Evolutionary conservation across 2,329 filamentous ascomycete species (phyloP).

Genomic region (Cordyceps farinosa): DNA sequence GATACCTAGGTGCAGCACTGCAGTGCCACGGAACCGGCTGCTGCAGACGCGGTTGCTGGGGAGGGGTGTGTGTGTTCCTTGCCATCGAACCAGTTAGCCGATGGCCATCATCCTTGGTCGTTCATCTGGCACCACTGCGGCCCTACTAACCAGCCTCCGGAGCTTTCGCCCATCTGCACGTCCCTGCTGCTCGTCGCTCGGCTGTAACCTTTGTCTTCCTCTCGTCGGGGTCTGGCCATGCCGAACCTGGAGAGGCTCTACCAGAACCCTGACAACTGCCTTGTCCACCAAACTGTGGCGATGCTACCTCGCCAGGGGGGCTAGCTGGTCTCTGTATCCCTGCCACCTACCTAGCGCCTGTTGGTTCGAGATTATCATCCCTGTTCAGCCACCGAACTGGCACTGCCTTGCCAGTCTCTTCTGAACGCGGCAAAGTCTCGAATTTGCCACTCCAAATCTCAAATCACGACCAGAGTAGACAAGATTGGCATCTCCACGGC

Average conservation of each 20-base stretch:
- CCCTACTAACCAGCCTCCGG: conserved; percentile 2
- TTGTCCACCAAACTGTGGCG: conserved; percentile 7
- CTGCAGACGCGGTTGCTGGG: background rate
- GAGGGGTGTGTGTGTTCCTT: background rate
- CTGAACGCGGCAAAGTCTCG: conserved; percentile 6
- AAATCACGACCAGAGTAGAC: background rate
- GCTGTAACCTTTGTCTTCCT: background rate
- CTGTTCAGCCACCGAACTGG: background rate
- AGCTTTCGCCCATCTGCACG: conserved; percentile 11
- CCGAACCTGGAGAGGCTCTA: background rate
- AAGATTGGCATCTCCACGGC: background rate
- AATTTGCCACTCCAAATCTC: conserved; percentile 11
- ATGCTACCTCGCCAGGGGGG: background rate
- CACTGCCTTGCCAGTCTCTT: background rate
- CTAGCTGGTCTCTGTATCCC: background rate
- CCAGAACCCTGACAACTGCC: background rate
- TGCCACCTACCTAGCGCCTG: conserved; percentile 6
- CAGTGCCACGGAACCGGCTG: background rate
- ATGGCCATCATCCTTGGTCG: conserved; percentile 2
- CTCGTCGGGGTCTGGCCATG: conserved; percentile 1
- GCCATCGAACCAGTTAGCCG: background rate
- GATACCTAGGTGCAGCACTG: background rate
- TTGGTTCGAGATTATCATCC: conserved; percentile 1
- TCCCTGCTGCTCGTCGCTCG: background rate
- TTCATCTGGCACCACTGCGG: conserved; percentile 9